These are phyloP conservation scores for Aschersonia sp. DNA, from an alignment of 2,329 filamentous ascomycete species.

Conservation along the genomic window DNA sequence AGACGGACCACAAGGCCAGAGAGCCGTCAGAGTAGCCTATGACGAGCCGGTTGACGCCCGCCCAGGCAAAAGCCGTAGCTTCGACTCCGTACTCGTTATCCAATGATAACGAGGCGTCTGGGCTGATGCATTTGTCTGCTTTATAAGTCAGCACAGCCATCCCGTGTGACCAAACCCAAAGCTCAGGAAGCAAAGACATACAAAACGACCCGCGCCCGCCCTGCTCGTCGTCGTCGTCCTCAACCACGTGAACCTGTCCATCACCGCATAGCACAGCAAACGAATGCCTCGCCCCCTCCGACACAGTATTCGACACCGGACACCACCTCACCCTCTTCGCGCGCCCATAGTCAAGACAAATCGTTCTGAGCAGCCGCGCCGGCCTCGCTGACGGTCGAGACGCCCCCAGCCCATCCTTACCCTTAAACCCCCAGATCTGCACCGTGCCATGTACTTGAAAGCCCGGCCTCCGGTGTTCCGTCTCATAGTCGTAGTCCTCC, in stretches of 20 bases:
- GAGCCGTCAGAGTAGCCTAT: constrained; percentile 43
- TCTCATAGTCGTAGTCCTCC: constrained; percentile 23
- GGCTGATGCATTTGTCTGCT: constrained; percentile 23
- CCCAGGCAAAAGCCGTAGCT: constrained; percentile 40
- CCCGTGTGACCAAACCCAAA: too few species aligned
- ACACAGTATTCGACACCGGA: background rate
- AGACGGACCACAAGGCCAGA: constrained; percentile 40
- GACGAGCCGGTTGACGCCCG: constrained; percentile 37
- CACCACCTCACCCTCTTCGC: constrained; percentile 34
- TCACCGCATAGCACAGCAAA: constrained; percentile 36
- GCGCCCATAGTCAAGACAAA: constrained; percentile 37
- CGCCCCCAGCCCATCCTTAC: constrained; percentile 15
- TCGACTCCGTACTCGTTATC: constrained; percentile 30
- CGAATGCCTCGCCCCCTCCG: constrained; percentile 30
- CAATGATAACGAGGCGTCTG: constrained; percentile 27
- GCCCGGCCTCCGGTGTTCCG: constrained; percentile 19
- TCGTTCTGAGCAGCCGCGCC: constrained; percentile 25
- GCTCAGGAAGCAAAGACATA: constrained; percentile 12
- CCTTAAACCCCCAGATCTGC: constrained; percentile 36
- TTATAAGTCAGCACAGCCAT: background rate
- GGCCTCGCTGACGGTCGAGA: constrained; percentile 16
- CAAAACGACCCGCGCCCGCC: constrained; percentile 22
- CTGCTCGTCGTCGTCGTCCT: constrained; percentile 8
- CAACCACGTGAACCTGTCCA: constrained; percentile 33
- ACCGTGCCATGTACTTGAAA: constrained; percentile 30